Conservation (phyloP, 2,329 filamentous ascomycete genomes). For the Penicillium hesseltinei region DNA sequence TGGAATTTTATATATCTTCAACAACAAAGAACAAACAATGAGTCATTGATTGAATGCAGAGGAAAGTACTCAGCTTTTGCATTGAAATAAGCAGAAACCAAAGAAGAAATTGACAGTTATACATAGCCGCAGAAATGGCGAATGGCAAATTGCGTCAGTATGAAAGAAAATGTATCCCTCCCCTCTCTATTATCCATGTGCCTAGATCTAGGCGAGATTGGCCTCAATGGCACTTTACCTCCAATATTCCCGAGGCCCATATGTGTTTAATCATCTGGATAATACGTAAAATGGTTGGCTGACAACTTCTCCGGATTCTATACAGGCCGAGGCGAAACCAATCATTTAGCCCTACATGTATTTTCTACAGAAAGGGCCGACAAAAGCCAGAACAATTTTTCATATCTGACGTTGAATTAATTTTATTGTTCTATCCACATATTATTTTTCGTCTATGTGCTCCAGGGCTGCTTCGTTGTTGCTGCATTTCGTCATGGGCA, state of each 20-base stretch:
- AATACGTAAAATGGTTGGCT: neutral
- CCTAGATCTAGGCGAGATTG: neutral
- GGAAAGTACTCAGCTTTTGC: neutral
- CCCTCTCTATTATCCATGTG: neutral
- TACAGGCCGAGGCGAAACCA: neutral
- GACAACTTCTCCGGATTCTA: neutral
- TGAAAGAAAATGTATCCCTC: constrained; percentile 6
- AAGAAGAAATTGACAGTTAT: neutral
- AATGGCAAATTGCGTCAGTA: constrained; percentile 21
- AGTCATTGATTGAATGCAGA: neutral
- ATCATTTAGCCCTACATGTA: neutral
- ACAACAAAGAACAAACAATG: neutral
- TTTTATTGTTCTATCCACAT: neutral
- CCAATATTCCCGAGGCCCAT: neutral
- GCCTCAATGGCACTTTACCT: neutral
- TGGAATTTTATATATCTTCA: neutral
- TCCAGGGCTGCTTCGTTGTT: neutral
- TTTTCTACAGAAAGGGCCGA: neutral
- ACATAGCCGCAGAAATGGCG: constrained; percentile 15
- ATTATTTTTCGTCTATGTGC: neutral
- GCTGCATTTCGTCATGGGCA: constrained; percentile 5
- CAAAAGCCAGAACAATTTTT: too few relatives aligned
- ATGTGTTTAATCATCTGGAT: neutral
- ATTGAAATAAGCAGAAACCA: neutral
- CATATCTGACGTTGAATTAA: neutral